Percentiles rank a stretch among this genome's conserved stretches.
phyloP scores from a whole-genome alignment of 2,329 filamentous ascomycete species.

The Ophiostoma perfectum region DNA sequence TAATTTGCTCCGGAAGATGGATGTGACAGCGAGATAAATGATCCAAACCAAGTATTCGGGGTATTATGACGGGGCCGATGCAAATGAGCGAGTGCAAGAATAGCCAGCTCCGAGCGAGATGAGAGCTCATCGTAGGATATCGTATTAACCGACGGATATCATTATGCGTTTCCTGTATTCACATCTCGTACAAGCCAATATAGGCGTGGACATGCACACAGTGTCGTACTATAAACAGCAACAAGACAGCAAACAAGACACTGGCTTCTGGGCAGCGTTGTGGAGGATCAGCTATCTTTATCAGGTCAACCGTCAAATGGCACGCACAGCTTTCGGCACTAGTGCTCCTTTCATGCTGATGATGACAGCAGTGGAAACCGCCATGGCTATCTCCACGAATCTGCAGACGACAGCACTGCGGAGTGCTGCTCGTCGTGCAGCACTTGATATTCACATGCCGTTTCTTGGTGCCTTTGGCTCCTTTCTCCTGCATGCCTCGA shows the following conservation, averaged over 20 bases:
- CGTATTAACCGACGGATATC: too few species aligned
- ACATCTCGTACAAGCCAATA: too few species aligned
- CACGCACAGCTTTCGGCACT: neutral
- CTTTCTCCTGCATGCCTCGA: neutral
- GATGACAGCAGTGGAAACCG: neutral
- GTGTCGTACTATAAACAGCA: too few species aligned
- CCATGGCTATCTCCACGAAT: constrained; percentile 1
- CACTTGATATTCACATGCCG: neutral
- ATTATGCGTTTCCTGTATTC: too few species aligned
- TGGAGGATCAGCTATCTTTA: too few species aligned
- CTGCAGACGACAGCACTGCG: neutral
- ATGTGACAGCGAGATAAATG: neutral
- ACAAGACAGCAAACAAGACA: too few species aligned
- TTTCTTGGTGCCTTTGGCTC: neutral
- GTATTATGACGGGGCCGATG: neutral
- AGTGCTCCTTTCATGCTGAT: neutral
- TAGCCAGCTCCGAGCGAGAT: too few species aligned
- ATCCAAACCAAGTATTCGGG: neutral
- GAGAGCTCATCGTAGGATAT: too few species aligned
- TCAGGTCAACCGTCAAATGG: too few species aligned
- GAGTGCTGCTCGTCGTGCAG: neutral
- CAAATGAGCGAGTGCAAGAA: neutral
- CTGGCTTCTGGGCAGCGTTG: too few species aligned
- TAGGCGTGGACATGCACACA: too few species aligned
- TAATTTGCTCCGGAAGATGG: neutral